These are phyloP conservation scores for Boeremia lycopersici DNA, from an alignment of 2,329 filamentous ascomycete genomes.

Conservation along the genomic window DNA sequence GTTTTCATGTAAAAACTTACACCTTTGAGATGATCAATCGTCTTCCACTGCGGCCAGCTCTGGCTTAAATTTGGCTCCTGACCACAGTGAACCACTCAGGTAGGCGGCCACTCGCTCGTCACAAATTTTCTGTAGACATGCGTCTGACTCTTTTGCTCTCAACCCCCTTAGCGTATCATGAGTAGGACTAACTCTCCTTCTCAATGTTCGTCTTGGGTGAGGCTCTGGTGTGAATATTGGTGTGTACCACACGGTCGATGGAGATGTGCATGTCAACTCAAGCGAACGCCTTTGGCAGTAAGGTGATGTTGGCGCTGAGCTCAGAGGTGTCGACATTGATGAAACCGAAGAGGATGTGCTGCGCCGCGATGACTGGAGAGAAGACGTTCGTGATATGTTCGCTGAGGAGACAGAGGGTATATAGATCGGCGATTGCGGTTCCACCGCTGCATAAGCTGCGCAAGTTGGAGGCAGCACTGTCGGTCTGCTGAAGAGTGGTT, in stretches of 20 bases:
- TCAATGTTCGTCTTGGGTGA: constrained; percentile 18
- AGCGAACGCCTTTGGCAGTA: constrained; percentile 7
- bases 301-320: constrained; percentile 12
- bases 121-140: constrained; percentile 39
- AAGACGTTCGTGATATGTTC: constrained; percentile 1
- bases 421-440: constrained; percentile 24
- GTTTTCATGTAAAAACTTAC: neutral
- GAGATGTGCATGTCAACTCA: constrained; percentile 7
- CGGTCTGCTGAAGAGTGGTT: constrained; percentile 35
- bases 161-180: constrained; percentile 39
- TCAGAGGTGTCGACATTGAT: constrained; percentile 2
- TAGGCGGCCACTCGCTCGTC: constrained; percentile 40
- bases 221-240: constrained; percentile 17
- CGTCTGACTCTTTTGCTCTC: constrained; percentile 43
- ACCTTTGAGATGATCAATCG: neutral
- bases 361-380: constrained; percentile 7
- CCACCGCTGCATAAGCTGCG: constrained; percentile 28
- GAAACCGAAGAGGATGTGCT: constrained; percentile 11
- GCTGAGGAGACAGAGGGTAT: constrained; percentile 14
- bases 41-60: neutral
- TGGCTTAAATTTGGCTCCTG: neutral
- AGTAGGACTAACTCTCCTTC: constrained; percentile 16
- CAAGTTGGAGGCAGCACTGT: constrained; percentile 23
- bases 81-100: constrained; percentile 34
- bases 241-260: constrained; percentile 9